Base-by-base conservation (phyloP, 768 basidiomycete species). In the Pholiota conissans region DNA sequence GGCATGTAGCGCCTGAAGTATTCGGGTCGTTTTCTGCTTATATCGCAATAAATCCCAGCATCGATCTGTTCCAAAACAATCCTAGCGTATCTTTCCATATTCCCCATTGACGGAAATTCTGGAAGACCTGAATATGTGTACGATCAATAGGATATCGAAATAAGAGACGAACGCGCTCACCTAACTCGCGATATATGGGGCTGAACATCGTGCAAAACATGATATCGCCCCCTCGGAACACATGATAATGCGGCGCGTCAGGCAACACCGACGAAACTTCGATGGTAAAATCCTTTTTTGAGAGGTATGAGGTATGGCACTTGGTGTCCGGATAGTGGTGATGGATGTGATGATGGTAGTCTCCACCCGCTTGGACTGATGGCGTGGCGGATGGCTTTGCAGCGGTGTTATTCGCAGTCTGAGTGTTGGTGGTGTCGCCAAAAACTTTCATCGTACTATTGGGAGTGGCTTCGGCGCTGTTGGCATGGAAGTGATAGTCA, bases 121-220 rank as follows among this genome's bases (percentile, higher is more conserved):
- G 49, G 49, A 30, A 50, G 34, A 32, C 24, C 49, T 50, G 48
- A 22, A 34, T 3, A 49, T 3, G 13, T 5, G 4, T 3, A 29
- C 28, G 28, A 18, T 49, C 5, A 16, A 18, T 34, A 27, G 6
- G 13, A 32, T 13, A 13, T 32, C n/a, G n/a, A 13, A 32, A 13
- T 6, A 13, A 32, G 30, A 32, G 13, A 32, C 30, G 13, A 20
- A 22, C 8, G 24, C 0, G 24, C 42, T 13, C 10, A 45, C 42
- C 24, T 4, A 22, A 22, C 24, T 45, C n/a, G 2, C 10, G 2
- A 10, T 45, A 45, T 7, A 45, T 13, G 10, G 42, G 42, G 22
- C 49, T 50, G 16, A 50, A 50, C 34, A 2, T 30, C 14, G 49
- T 50, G 49, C 49, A 50, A 26, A 50, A 50, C 49, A 50, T 24